These are phyloP conservation scores for Condylostoma magnum DNA, from an alignment of 169 alveolate genomes.

Conservation along the genomic window DNA sequence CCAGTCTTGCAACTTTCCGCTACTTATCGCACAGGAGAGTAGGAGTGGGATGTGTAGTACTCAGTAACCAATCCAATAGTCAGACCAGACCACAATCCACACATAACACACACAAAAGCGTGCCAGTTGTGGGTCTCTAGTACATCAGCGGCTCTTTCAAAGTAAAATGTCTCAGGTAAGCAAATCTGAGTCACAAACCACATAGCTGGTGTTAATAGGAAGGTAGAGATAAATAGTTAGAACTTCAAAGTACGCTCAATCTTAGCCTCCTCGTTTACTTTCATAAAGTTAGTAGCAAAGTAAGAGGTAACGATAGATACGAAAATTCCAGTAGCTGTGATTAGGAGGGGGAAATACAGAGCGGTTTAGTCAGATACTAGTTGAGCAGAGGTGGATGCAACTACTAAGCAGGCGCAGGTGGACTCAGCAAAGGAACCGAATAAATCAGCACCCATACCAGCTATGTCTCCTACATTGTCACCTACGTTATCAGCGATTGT, in stretches of 20 bases:
- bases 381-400: slow-evolving; percentile 72
- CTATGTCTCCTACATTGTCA: slow-evolving; percentile 92
- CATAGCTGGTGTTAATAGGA: slow-evolving; percentile 78
- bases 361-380: slow-evolving; percentile 39
- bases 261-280: slow-evolving; percentile 58
- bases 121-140: slow-evolving; percentile 49
- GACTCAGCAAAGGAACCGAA: slow-evolving; percentile 93
- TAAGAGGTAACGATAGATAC: slow-evolving; percentile 69
- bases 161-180: slow-evolving; percentile 47
- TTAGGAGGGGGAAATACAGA: slow-evolving; percentile 65
- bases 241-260: slow-evolving; percentile 82
- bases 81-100: slow-evolving; percentile 84
- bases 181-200: slow-evolving; percentile 43
- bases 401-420: slow-evolving; percentile 90
- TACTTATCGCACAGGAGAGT: slow-evolving; percentile 84
- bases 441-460: slow-evolving; percentile 95
- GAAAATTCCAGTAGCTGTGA: slow-evolving; percentile 79
- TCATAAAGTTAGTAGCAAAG: slow-evolving; percentile 58
- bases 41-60: slow-evolving; percentile 83
- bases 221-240: slow-evolving; percentile 80
- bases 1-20: slow-evolving; percentile 79
- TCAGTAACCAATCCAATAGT: slow-evolving; percentile 81
- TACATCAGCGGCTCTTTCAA: slow-evolving; percentile 26
- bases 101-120: slow-evolving; percentile 59
- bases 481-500: slow-evolving; percentile 94